These are phyloP conservation scores for Phyllosticta capitalensis DNA, from an alignment of 2,329 filamentous ascomycete genomes.

Conservation along the genomic window DNA sequence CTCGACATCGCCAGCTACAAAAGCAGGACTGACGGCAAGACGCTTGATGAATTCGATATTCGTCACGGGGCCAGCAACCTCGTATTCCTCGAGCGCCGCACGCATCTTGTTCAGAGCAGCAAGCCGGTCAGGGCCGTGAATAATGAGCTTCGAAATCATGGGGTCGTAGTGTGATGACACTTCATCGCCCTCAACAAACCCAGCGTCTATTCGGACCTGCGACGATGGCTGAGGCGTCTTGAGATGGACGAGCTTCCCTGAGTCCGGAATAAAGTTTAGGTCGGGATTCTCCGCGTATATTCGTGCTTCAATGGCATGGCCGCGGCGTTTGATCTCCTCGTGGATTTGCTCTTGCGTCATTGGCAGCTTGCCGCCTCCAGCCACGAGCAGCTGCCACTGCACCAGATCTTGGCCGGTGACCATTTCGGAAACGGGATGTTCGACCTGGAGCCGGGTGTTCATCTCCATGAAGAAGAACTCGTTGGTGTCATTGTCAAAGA, in stretches of 20 bases:
- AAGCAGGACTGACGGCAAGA: slow-evolving; percentile 70
- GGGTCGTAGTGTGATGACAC: slow-evolving; percentile 94
- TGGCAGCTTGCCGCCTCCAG: slow-evolving; percentile 59
- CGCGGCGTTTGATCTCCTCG: slow-evolving; percentile 60
- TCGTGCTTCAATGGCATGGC: slow-evolving; percentile 87
- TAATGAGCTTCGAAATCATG: slow-evolving; percentile 98
- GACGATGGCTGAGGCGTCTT: slow-evolving; percentile 59
- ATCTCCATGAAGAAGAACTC: slow-evolving; percentile 65
- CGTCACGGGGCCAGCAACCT: slow-evolving; percentile 84
- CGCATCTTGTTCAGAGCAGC: slow-evolving; percentile 76
- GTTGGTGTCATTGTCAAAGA: slow-evolving; percentile 57
- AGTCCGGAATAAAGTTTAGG: slow-evolving; percentile 87
- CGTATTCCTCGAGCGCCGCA: slow-evolving; percentile 74
- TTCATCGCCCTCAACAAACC: slow-evolving; percentile 82
- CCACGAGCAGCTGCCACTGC: slow-evolving; percentile 88
- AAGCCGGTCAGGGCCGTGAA: slow-evolving; percentile 67
- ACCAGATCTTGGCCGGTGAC: slow-evolving; percentile 72
- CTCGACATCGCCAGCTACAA: slow-evolving; percentile 80
- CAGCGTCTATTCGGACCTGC: slow-evolving; percentile 83
- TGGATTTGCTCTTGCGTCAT: slow-evolving; percentile 57
- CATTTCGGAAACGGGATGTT: slow-evolving; percentile 87
- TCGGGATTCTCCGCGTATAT: slow-evolving; percentile 96
- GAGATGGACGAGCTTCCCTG: slow-evolving; percentile 76
- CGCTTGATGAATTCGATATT: slow-evolving; percentile 96
- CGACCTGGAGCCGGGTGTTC: slow-evolving; percentile 82